A percentile compares a stretch with the other conserved stretches of the same genome.
phyloP scores from a whole-genome alignment of 192 early-diverging fungal genomes.

The Podila epigama region DNA sequence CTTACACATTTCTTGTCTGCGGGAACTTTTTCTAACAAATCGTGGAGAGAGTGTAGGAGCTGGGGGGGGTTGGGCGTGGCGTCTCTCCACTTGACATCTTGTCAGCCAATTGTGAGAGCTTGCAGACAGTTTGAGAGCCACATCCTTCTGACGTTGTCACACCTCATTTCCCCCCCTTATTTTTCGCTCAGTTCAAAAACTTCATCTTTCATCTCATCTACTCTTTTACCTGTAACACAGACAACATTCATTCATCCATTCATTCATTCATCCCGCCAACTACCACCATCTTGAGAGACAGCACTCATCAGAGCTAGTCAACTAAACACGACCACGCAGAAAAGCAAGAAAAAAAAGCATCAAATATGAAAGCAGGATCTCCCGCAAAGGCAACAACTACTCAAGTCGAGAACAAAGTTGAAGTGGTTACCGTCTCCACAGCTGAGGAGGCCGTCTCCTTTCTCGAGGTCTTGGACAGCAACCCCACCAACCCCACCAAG shows the following conservation, averaged over 20 bases:
- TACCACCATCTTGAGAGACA: too few relatives aligned
- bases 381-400: constrained; percentile 13
- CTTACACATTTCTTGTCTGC: too few relatives aligned
- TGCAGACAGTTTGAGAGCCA: too few relatives aligned
- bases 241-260: neutral
- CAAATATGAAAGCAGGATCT: constrained; percentile 25
- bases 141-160: too few relatives aligned
- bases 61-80: too few relatives aligned
- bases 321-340: neutral
- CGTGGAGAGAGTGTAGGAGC: too few relatives aligned
- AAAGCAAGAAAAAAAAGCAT: constrained; percentile 10
- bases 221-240: neutral
- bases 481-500: neutral
- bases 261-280: neutral
- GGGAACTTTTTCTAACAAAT: too few relatives aligned
- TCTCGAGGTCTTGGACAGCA: constrained; percentile 9
- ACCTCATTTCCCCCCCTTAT: too few relatives aligned
- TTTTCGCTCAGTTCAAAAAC: too few relatives aligned
- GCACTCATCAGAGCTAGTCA: neutral
- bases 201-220: too few relatives aligned
- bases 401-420: constrained; percentile 19
- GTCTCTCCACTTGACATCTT: too few relatives aligned
- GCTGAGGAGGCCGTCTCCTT: constrained; percentile 23
- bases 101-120: too few relatives aligned
- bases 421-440: constrained; percentile 4